These are phyloP conservation scores for Huntiella savannae DNA, from an alignment of 2,329 filamentous ascomycete species.

Conservation along the genomic window DNA sequence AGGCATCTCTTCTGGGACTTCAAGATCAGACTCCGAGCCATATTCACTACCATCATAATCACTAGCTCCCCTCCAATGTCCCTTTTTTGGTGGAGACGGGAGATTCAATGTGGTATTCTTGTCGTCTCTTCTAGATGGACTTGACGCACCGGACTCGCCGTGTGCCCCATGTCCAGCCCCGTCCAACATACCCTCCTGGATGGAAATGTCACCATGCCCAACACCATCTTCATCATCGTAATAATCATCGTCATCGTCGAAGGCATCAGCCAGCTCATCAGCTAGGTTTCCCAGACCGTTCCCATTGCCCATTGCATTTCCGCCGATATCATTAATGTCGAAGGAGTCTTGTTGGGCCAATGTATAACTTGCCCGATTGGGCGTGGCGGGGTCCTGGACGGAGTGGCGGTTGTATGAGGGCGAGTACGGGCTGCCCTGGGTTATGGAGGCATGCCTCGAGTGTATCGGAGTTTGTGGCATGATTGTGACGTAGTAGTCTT, in stretches of 20 bases:
- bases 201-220: conserved; percentile 21
- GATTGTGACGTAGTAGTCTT: background rate
- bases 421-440: conserved; percentile 20
- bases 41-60: conserved; percentile 59
- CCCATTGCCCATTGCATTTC: conserved; percentile 19
- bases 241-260: conserved; percentile 44
- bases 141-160: conserved; percentile 15
- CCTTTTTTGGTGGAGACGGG: conserved; percentile 24
- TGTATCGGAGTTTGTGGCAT: conserved; percentile 38
- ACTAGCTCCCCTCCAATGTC: conserved; percentile 33
- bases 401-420: conserved; percentile 19
- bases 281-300: conserved; percentile 59
- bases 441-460: conserved; percentile 36
- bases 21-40: conserved; percentile 51
- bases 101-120: conserved; percentile 26
- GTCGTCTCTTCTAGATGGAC: conserved; percentile 12
- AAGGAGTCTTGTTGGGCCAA: conserved; percentile 24
- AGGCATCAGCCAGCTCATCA: conserved; percentile 60
- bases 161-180: conserved; percentile 19
- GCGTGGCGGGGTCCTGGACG: conserved; percentile 31
- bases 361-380: conserved; percentile 29
- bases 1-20: conserved; percentile 43
- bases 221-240: conserved; percentile 22
- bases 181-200: conserved; percentile 33
- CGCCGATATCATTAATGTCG: conserved; percentile 27